phyloP scores from a whole-genome alignment of 129 eudicot species.

The Artemisia tridentata region DNA sequence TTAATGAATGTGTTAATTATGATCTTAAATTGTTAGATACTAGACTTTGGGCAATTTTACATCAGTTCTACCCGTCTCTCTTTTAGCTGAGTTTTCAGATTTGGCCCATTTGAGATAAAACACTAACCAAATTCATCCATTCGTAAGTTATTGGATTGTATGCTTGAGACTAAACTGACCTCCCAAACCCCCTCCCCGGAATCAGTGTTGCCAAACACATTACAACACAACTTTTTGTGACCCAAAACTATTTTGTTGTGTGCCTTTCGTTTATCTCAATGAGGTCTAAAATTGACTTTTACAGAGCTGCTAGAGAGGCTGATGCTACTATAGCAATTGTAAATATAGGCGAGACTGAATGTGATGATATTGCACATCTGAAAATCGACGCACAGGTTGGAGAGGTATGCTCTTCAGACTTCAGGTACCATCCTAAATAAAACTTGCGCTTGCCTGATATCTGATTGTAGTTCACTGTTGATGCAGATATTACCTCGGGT shows the following conservation, averaged over 20 bases:
- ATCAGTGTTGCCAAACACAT: no score
- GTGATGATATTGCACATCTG: slow-evolving; percentile 50
- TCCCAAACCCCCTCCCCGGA: no score
- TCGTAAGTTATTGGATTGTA: no score
- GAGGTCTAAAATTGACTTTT: slow-evolving; percentile 3
- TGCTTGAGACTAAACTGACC: no score
- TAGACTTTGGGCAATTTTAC: no score
- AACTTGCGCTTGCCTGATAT: neutral
- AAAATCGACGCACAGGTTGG: slow-evolving; percentile 7
- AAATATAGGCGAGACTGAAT: slow-evolving; percentile 62
- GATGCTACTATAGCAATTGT: slow-evolving; percentile 76
- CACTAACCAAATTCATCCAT: no score
- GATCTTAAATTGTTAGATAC: no score
- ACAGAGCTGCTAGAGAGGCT: slow-evolving; percentile 78
- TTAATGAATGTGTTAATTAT: no score
- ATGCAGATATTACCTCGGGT: slow-evolving; percentile 1
- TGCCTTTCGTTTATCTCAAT: neutral
- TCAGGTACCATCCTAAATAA: neutral
- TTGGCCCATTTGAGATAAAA: no score
- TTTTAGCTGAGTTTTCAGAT: no score
- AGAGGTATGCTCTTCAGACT: slow-evolving; percentile 3
- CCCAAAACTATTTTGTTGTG: neutral
- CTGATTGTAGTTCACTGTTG: neutral
- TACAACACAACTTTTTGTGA: neutral
- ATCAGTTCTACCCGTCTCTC: no score